Evolutionary conservation across 2,329 filamentous ascomycete species (phyloP).

Genomic region (Dactylonectria estremocensis): DNA sequence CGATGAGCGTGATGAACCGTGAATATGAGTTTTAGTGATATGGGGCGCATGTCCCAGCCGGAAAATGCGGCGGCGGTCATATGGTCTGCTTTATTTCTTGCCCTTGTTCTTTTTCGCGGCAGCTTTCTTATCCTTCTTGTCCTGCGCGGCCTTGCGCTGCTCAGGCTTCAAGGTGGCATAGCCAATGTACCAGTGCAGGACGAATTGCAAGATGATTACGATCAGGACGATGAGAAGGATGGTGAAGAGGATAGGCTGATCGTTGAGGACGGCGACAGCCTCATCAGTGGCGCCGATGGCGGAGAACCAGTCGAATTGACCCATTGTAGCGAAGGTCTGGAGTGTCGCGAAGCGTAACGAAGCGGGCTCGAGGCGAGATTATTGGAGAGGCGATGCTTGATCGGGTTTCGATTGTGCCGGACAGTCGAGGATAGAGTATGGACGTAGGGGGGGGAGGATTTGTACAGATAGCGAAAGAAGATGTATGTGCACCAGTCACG

Average conservation of each 20-base stretch:
- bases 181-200: constrained; percentile 72
- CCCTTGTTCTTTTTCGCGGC: constrained; percentile 42
- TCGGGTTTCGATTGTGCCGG: constrained; percentile 24
- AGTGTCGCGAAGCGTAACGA: not conserved
- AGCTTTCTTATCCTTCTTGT: constrained; percentile 59
- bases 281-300: constrained; percentile 71
- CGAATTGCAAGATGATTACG: constrained; percentile 61
- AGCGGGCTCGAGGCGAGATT: not conserved
- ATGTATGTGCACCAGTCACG: constrained; percentile 47
- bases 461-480: constrained; percentile 24
- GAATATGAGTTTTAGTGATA: not conserved
- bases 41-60: not conserved
- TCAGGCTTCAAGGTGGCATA: constrained; percentile 73
- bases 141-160: constrained; percentile 69
- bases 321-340: constrained; percentile 52
- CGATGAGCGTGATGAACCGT: not conserved
- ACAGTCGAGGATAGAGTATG: constrained; percentile 20
- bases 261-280: constrained; percentile 73
- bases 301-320: constrained; percentile 71
- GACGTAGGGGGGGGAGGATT: not conserved
- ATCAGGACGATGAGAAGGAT: constrained; percentile 70
- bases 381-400: constrained; percentile 11
- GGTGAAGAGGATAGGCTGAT: constrained; percentile 72
- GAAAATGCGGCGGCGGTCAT: not conserved
- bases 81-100: constrained; percentile 33